These are phyloP conservation scores for Solanum habrochaites DNA, from an alignment of 257 asterid genomes.

Conservation along the genomic window DNA sequence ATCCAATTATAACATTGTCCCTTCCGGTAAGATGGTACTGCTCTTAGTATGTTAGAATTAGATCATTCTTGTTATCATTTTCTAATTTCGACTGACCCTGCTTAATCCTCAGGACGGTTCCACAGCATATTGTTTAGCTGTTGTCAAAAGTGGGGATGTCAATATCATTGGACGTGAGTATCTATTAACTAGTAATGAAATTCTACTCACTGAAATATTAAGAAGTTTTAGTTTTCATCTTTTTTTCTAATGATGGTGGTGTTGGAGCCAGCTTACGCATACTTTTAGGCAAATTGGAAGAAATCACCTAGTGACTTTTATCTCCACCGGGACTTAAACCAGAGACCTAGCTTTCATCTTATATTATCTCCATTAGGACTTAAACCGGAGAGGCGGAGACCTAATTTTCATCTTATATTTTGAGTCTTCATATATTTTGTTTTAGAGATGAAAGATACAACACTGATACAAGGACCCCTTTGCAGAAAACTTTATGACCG, in stretches of 20 bases:
- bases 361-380: not conserved
- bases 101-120: slow-evolving; percentile 34
- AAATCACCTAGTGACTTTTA: not conserved
- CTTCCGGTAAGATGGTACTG: slow-evolving; percentile 26
- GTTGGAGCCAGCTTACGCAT: not conserved
- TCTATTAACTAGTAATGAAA: not conserved
- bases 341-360: not conserved
- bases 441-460: not conserved
- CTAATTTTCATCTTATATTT: not conserved
- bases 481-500: slow-evolving; percentile 88
- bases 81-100: not conserved
- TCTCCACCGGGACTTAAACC: not conserved
- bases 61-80: not conserved
- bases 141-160: slow-evolving; percentile 62
- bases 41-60: not conserved
- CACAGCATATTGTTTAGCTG: slow-evolving; percentile 55
- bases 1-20: slow-evolving; percentile 34
- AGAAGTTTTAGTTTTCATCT: not conserved
- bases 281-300: not conserved
- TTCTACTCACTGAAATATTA: not conserved
- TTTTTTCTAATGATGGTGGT: not conserved
- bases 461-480: not conserved
- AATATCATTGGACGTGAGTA: slow-evolving; percentile 96
- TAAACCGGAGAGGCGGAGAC: not conserved
- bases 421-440: not conserved